Conservation (phyloP, 1,284 basidiomycete species). For the Cystobasidium pallidum region DNA sequence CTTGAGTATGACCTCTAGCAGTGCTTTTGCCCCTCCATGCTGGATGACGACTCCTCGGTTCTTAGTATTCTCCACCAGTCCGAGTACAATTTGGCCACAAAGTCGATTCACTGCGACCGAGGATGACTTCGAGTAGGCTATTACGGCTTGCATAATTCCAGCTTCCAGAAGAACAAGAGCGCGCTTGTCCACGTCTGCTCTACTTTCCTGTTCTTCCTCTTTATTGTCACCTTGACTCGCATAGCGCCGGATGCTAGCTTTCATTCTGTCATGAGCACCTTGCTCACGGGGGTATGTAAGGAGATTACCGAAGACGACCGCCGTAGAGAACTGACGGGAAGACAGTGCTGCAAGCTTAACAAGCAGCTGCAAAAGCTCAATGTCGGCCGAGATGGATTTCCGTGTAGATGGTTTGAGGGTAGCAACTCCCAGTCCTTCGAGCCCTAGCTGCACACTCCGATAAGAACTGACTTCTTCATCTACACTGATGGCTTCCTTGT, state of each 20-base stretch:
- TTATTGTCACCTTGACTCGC: slow-evolving; percentile 47
- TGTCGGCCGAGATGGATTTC: slow-evolving; percentile 66
- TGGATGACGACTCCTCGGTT: slow-evolving; percentile 79
- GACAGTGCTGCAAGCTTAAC: slow-evolving; percentile 55
- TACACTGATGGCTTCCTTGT: slow-evolving; percentile 1
- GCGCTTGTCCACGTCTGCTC: slow-evolving; percentile 67
- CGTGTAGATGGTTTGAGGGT: slow-evolving; percentile 65
- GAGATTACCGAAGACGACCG: slow-evolving; percentile 74
- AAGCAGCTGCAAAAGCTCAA: slow-evolving; percentile 51
- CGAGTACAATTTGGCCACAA: slow-evolving; percentile 65
- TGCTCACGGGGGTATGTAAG: slow-evolving; percentile 68
- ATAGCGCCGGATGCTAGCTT: slow-evolving; percentile 49
- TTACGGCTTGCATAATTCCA: slow-evolving; percentile 68
- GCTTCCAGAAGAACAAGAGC: slow-evolving; percentile 64
- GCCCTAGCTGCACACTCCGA: not conserved
- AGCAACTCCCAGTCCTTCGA: slow-evolving; percentile 83
- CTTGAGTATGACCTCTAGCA: slow-evolving; percentile 66
- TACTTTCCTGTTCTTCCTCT: slow-evolving; percentile 60
- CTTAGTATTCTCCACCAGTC: slow-evolving; percentile 73
- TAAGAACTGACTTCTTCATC: not conserved
- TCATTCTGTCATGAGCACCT: slow-evolving; percentile 70
- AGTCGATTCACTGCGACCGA: slow-evolving; percentile 55
- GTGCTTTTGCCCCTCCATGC: slow-evolving; percentile 75
- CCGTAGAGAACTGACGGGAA: slow-evolving; percentile 68
- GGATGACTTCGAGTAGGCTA: slow-evolving; percentile 63